Conservation (phyloP, 345 rosid species). For the thale cress (Arabidopsis thaliana) region DNA sequence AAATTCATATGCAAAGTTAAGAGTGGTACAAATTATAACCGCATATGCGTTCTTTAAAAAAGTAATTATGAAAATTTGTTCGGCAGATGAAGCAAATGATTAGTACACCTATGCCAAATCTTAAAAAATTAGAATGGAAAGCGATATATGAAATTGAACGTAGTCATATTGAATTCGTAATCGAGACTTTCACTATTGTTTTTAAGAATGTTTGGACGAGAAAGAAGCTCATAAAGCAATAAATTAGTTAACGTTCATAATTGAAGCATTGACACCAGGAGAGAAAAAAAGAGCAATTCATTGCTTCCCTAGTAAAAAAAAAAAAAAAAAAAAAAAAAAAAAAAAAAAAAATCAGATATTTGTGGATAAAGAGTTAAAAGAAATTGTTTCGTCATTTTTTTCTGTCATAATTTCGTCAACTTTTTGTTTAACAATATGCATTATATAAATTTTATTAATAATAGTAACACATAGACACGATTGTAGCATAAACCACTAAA, state of each 20-base stretch:
- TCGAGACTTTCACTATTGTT: conserved; percentile 17
- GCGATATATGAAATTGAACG: conserved; percentile 27
- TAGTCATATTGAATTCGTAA: conserved; percentile 32
- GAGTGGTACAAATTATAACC: conserved; percentile 13
- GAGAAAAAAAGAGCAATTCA: background rate
- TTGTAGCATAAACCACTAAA: background rate
- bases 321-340: conserved; percentile 5
- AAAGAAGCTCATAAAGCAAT: conserved; percentile 20
- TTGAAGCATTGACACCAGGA: conserved; percentile 11
- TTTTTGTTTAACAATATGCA: background rate
- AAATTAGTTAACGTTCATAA: conserved; percentile 26
- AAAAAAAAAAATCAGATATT: background rate
- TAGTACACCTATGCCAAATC: background rate
- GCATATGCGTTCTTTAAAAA: conserved; percentile 4
- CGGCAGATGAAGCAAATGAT: conserved; percentile 16
- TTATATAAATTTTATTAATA: background rate
- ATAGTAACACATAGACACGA: background rate
- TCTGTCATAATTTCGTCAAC: no score
- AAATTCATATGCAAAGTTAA: conserved; percentile 10
- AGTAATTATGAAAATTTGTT: conserved; percentile 15
- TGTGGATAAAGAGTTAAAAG: background rate
- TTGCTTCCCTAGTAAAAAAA: background rate
- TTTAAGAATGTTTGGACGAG: conserved; percentile 28
- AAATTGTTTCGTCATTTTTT: background rate
- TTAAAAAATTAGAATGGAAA: conserved; percentile 20